Evolutionary conservation across 331 rosid species (phyloP), one percentile per base, ranked within the genome.

Genomic region (Cydonia oblonga): DNA sequence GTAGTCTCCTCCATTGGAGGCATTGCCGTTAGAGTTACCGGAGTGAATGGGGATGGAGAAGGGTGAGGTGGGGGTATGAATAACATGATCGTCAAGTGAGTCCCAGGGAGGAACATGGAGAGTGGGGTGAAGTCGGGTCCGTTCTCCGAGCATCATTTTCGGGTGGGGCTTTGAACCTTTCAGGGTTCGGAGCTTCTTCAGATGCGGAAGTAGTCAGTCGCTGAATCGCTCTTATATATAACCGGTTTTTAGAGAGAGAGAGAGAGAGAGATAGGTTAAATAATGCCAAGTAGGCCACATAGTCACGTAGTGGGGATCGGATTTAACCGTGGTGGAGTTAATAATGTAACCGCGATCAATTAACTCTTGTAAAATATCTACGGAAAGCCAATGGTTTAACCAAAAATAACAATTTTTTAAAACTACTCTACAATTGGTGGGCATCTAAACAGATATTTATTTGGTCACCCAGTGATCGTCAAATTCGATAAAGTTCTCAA

Each of bases 251-350:
- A 19, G 15, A 66, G 60, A 14, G 33, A 9, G 25, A 18, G 54
- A 22, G 51, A 35, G 42, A 35, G 74, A 0, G 42, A 32, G 35
- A 7, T 11, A 57, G 3, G 24, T 56, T 10, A 18, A 18, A 49
- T 1, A 32, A 46, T 60, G 76, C 68, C 68, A 59, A 12, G 76
- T 72, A 19, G 68, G 68, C 29, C 68, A 59, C 29, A 59, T 0
- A 25, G 29, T 38, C 19, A 57, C 7, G 2, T 18, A 58, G 75
- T 71, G 72, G 73, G 80, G 75, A 49, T 61, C 75, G 73, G 35
- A 56, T 66, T 72, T 64, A 78, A 84, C 90, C 59, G 64, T 62
- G 89, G 90, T 86, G 79, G 82, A 69, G 89, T 77, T 60, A 32
- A 59, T 38, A 66, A 56, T 2, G 46, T 68, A 73, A 79, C 82